A percentile compares a stretch with the other conserved stretches of the same genome.
phyloP scores from a whole-genome alignment of 179 eudicot genomes.

The Vitellaria paradoxa region DNA sequence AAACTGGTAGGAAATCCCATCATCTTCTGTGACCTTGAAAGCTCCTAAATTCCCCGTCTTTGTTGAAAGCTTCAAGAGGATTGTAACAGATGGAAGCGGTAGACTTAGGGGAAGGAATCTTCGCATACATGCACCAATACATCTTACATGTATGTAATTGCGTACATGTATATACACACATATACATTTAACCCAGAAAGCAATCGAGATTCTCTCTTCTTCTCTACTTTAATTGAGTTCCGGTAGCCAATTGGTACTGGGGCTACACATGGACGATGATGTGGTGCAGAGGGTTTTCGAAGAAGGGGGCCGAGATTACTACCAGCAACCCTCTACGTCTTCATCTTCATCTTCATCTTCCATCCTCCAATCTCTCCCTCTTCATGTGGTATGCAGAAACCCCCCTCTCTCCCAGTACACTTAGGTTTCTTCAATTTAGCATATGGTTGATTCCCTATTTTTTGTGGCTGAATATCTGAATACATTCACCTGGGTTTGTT shows the following conservation, averaged over 20 bases:
- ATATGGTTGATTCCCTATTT: neutral
- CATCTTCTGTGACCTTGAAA: too few relatives aligned
- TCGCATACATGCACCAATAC: neutral
- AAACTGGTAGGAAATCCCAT: neutral
- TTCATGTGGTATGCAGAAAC: conserved; percentile 66
- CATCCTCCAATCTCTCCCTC: conserved; percentile 95
- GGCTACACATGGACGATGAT: conserved; percentile 67
- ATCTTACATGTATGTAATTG: neutral
- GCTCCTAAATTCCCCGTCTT: neutral
- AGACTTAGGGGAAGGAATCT: neutral
- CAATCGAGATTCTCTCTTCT: conserved; percentile 11
- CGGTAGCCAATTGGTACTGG: neutral
- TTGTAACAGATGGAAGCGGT: neutral
- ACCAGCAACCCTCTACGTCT: conserved; percentile 84
- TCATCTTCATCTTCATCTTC: conserved; percentile 50
- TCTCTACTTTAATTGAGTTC: neutral
- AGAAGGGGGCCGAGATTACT: conserved; percentile 84
- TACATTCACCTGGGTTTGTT: neutral
- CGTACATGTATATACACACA: neutral
- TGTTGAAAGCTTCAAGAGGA: neutral
- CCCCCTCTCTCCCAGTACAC: neutral
- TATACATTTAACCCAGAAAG: conserved; percentile 3
- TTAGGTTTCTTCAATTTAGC: conserved; percentile 1
- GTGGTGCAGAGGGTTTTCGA: conserved; percentile 85
- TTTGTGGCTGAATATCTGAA: neutral